Base-by-base conservation (phyloP, 371 early-diverging fungal species). In the Synchytrium microbalum region DNA sequence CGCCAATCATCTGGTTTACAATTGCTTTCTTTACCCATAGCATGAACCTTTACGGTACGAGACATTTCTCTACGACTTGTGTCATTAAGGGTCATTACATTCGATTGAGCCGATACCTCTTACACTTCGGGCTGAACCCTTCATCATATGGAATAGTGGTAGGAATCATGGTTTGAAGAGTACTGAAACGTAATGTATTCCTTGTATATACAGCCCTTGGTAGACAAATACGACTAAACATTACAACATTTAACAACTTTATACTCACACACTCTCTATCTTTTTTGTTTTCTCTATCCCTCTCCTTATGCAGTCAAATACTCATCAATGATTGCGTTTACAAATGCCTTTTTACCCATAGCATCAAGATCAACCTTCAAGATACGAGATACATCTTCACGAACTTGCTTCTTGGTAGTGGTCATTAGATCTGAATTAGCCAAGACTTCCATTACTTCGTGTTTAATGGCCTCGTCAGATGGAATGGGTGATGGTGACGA, bases 241-340 rank as follows among this genome's bases (percentile, higher is more conserved):
- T n/a, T n/a, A n/a, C n/a, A n/a, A n/a, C n/a, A n/a, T n/a, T n/a
- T n/a, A n/a, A n/a, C n/a, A n/a, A n/a, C n/a, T n/a, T n/a, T n/a
- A n/a, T n/a, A n/a, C n/a, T n/a, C n/a, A n/a, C n/a, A n/a, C n/a
- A n/a, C n/a, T n/a, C n/a, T n/a, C n/a, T n/a, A n/a, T n/a, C n/a
- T n/a, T n/a, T n/a, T n/a, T n/a, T n/a, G n/a, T n/a, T n/a, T n/a
- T 38, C 46, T 10, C 10, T 38, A 10, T 10, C 46, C 10, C 46
- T 38, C 10, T 38, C 19, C 46, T 19, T 38, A 10, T 38, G 5
- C 10, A 19, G 19, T 38, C 19, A 38, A 19, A 38, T 38, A 38
- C 5, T 38, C 24, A 73, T 93, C 95, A 64, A 96, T 93, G 63
- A 86, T 85, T 26, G 82, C 72, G 64, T 92, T 88, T 64, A 96